Evolutionary conservation across 305 asterid genomes (phyloP), one percentile per base, ranked within the genome.

Genomic region (Euphrasia arctica): DNA sequence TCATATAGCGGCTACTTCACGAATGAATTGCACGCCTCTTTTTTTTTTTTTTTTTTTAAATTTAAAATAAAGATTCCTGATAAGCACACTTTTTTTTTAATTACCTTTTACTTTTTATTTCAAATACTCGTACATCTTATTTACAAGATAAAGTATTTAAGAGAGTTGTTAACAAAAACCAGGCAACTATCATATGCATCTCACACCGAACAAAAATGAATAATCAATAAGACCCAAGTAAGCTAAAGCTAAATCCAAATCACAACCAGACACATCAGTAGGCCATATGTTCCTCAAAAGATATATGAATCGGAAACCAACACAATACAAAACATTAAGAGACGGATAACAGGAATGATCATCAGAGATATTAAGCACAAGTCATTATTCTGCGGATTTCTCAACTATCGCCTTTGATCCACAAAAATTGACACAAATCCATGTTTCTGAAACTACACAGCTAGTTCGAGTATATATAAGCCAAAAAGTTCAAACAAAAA

Each of bases 401-500:
- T 65, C 68, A 55, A 34, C 63, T 58, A 69, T 63, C 54, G 62
- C 58, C 51, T 59, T 67, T 56, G 65, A 54, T 62, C 57, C 66
- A 72, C 74, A 70, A 72, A 36, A 75, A 75, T 58, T 69, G 71
- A 63, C 72, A 63, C 31, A 45, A 55, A 60, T 60, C 65, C 74
- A 71, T 58, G 64, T 67, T 64, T 67, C 65, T 65, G 63, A 72
- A 69, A 68, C 48, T 54, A 64, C 71, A 64, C 62, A 39, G 60
- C 72, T 66, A 68, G 54, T 50, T 73, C 67, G 52, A 18, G 71
- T 56, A 67, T 62, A 72, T 54, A 66, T 65, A 60, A 29, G 43
- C 63, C 59, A 65, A 45, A 4, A 27, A 27, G 45, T 8, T 12
- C 5, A 43, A 18, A 68, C 39, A 31, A 56, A 51, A 58, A 70